A percentile compares a stretch with the other conserved stretches of the same genome.
These are phyloP conservation scores for Globisporangium yorkense DNA, from an alignment of 352 stramenopile species.

Conservation along the genomic window DNA sequence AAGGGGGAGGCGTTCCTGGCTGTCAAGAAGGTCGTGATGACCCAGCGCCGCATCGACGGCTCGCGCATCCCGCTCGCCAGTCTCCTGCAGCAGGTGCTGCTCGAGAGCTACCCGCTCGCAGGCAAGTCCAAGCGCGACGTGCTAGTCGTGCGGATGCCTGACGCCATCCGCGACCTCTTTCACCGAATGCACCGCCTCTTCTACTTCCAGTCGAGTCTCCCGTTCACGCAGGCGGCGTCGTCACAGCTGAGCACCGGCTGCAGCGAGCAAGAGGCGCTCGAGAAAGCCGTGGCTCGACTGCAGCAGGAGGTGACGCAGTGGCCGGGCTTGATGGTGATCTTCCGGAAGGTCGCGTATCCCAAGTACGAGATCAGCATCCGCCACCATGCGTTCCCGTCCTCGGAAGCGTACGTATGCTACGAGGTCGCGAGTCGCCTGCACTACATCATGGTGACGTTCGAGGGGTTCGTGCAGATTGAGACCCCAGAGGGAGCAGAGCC, in stretches of 20 bases:
- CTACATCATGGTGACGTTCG: conserved; percentile 35
- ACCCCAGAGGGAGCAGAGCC: conserved; percentile 21
- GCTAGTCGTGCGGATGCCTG: conserved; percentile 42
- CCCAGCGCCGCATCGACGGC: conserved; percentile 64
- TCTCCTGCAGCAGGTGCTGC: conserved; percentile 57
- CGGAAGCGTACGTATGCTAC: conserved; percentile 58
- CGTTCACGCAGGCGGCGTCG: conserved; percentile 6
- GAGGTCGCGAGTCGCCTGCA: conserved; percentile 59
- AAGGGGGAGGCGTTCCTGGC: conserved; percentile 40
- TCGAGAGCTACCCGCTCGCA: conserved; percentile 31
- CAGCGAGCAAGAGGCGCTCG: conserved; percentile 18
- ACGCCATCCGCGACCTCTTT: conserved; percentile 39
- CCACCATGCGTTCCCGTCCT: conserved; percentile 33
- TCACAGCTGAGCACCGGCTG: not conserved
- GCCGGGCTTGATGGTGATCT: conserved; percentile 69
- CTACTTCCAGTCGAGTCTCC: conserved; percentile 52
- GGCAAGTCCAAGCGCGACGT: conserved; percentile 31
- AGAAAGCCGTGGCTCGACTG: conserved; percentile 22
- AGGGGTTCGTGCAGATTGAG: conserved; percentile 33
- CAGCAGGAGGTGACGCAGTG: conserved; percentile 47
- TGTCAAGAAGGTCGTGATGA: conserved; percentile 41
- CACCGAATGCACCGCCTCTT: conserved; percentile 67
- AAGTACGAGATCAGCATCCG: conserved; percentile 30
- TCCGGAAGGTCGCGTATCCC: conserved; percentile 64
- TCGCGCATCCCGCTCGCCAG: conserved; percentile 56